Conservation (phyloP, 805 yeast genomes). For the Priceomyces medius region DNA sequence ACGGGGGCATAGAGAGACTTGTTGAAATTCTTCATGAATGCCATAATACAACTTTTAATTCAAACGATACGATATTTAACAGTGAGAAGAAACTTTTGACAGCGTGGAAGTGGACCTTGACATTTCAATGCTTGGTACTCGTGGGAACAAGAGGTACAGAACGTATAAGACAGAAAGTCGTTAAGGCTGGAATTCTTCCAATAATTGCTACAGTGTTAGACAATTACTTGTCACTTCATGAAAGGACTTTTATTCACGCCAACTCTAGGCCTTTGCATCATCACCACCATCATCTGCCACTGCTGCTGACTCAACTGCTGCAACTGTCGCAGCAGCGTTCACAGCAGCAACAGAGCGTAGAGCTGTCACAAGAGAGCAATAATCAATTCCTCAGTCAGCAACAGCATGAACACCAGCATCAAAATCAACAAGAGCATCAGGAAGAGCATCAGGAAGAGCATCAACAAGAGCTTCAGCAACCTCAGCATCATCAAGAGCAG, state of each 20-base stretch:
- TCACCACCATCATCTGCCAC: conserved; percentile 3
- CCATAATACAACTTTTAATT: conserved; percentile 37
- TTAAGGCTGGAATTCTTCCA: conserved; percentile 88
- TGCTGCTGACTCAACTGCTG: conserved; percentile 5
- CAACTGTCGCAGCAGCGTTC: conserved; percentile 6
- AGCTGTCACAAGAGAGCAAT: conserved; percentile 1
- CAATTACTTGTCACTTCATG: conserved; percentile 60
- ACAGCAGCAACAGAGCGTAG: conserved; percentile 6
- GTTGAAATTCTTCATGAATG: conserved; percentile 86
- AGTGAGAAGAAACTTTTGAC: conserved; percentile 51
- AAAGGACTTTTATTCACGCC: conserved; percentile 36
- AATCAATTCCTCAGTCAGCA: neutral
- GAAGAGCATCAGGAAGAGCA: conserved; percentile 16
- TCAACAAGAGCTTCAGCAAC: conserved; percentile 15
- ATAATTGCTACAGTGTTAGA: conserved; percentile 89
- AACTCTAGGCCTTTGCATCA: conserved; percentile 15
- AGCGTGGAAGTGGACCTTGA: conserved; percentile 98
- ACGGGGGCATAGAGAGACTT: conserved; percentile 89
- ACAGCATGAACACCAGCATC: neutral
- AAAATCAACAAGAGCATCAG: conserved; percentile 3
- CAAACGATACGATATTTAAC: conserved; percentile 31
- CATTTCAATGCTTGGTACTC: conserved; percentile 87
- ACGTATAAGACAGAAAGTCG: conserved; percentile 77
- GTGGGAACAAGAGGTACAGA: conserved; percentile 95
- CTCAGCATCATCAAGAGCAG: conserved; percentile 6